A percentile compares a stretch with the other conserved stretches of the same genome.
Conservation (phyloP, 495 filamentous ascomycete genomes). For the Penicillium pulvis region DNA sequence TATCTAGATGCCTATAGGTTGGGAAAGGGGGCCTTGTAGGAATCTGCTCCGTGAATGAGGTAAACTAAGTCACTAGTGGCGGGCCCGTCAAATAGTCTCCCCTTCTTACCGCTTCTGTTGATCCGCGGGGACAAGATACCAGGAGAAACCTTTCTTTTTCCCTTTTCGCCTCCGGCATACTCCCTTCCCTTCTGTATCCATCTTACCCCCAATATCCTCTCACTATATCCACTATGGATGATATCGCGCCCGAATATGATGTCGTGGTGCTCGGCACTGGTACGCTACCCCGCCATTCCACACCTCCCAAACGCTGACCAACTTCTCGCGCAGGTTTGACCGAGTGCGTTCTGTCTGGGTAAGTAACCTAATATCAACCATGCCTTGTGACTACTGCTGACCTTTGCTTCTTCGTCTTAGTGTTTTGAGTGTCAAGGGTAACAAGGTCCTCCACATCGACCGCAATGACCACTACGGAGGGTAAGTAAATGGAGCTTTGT, state of each 20-base stretch:
- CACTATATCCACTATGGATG: constrained; percentile 68
- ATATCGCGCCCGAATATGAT: constrained; percentile 96
- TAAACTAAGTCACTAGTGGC: constrained; percentile 30
- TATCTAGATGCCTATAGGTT: background rate
- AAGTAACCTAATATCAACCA: constrained; percentile 30
- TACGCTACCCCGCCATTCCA: constrained; percentile 53
- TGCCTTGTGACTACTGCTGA: background rate
- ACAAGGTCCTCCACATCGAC: constrained; percentile 98
- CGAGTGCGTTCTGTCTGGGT: constrained; percentile 98
- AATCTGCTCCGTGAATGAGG: constrained; percentile 3
- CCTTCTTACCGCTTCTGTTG: constrained; percentile 35
- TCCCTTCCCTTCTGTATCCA: constrained; percentile 18
- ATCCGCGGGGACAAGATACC: constrained; percentile 33
- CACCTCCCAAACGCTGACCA: constrained; percentile 36
- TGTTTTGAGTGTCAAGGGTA: constrained; percentile 96
- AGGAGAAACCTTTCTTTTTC: constrained; percentile 23
- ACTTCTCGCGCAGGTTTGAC: constrained; percentile 70
- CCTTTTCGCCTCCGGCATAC: constrained; percentile 19
- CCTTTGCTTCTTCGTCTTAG: constrained; percentile 40
- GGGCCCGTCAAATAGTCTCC: constrained; percentile 34
- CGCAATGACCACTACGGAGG: constrained; percentile 99
- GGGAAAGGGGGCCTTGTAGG: background rate
- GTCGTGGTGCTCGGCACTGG: constrained; percentile 97
- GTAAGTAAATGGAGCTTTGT: constrained; percentile 59
- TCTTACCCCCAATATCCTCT: constrained; percentile 9